Base-by-base conservation (phyloP, 2,329 filamentous ascomycete genomes). In the Mollisiaceae sp. region DNA sequence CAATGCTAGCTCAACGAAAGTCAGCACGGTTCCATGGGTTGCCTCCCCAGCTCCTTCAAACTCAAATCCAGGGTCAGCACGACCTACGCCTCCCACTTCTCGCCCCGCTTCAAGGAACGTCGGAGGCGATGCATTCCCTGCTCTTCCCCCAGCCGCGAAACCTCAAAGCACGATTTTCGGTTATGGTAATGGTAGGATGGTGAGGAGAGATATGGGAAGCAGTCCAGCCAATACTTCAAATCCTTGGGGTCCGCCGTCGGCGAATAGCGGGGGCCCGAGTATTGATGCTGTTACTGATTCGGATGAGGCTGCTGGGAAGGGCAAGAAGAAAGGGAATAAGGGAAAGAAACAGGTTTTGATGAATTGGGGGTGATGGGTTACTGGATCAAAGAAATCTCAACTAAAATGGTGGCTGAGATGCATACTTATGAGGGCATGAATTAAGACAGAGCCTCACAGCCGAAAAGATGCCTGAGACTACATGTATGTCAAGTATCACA, bases 91-190 rank as follows among this genome's bases (percentile, higher is more conserved):
- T 12, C 58, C 67, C 18, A 24, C 59, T 1, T 59, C 41, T n/a
- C 41, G 65, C 20, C 65, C 62, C 1, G 59, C 60, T 14, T 63
- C 50, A 15, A 61, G 61, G 32, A 67, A 59, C 39, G 54, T 58
- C 27, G 76, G 73, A 9, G 72, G 76, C 11, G 90, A 94, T 68
- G 87, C 89, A 0, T 97, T 97, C 78, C 94, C 94, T 0, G 89
- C 93, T 1, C 83, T 97, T 0, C 94, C 94, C 0, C 83, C 88
- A 0, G 93, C 93, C 1, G 85, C 91, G 0, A 97, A 89, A 73
- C 85, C 86, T 2, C 81, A 81, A 50, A 87, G 85, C 1, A 87
- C 85, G 0, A 86, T 89, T 54, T 88, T 88, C 62, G 86, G 86
- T 2, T 88, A 89, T 70, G 86, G 86, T 77, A 79, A 55, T 45